Base-by-base conservation (phyloP, 23 red algal genomes). In the Gracilariopsis chorda region DNA sequence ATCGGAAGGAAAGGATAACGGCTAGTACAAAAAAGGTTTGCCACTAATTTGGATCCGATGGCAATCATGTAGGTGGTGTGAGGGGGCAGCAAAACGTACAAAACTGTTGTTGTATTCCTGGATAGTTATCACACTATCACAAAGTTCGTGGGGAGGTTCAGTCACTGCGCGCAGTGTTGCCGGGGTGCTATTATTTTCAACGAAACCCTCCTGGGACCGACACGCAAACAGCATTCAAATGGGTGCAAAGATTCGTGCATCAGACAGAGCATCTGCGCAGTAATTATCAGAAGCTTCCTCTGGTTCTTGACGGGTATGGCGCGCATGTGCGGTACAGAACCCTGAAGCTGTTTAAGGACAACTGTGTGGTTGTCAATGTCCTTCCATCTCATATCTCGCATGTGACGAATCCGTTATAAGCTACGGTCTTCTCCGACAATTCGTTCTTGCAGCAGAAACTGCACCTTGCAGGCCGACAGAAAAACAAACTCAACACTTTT, bases 301-400 rank as follows among this genome's bases (percentile, higher is more conserved):
- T n/a, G n/a, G n/a, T 81, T 0, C 48, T 81, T 25, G 77, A 59
- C 43, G 77, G 77, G 19, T 59, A n/a, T n/a, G n/a, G n/a, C n/a
- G 47, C 43, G 7, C 46, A 81, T 44, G 51, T 81, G 6, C 47
- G 33, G 35, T n/a, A 53, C 25, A 14, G 8, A n/a, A 83, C 7
- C 7, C 36, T 64, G 21, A 34, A 27, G 17, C 6, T 35, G 17
- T 37, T 60, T 41, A 2, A 58, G 6, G 28, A 44, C 39, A 60
- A 48, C 0, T 6, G 7, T 19, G 64, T 83, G 4, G 30, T 64
- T 1, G 34, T 61, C 19, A 1, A 37, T 16, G 1, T 10, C 7
- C 27, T 60, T 16, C 53, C 78, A 0, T 11, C 55, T 11, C 49
- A 34, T 34, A 83, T 5, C 10, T 83, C 78, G 10, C 78, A 83